Percentiles rank a stretch among this genome's conserved stretches.
Conservation (phyloP, 805 yeast species). For the Yamadazyma paraphyllophila region DNA sequence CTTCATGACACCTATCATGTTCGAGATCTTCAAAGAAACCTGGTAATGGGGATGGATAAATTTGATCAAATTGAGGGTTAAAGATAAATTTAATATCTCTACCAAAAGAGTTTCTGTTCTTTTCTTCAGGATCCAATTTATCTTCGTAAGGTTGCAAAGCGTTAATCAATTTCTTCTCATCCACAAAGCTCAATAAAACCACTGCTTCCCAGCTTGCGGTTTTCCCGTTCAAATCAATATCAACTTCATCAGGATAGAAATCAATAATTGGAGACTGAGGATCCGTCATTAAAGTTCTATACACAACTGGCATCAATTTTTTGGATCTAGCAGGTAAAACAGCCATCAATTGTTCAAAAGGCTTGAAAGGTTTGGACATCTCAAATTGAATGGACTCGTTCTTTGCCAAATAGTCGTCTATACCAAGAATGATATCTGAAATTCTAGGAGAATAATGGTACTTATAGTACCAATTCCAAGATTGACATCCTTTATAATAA, state of each 20-base stretch:
- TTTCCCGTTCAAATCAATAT: slow-evolving; percentile 89
- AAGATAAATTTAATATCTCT: slow-evolving; percentile 61
- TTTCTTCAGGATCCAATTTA: slow-evolving; percentile 67
- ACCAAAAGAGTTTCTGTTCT: slow-evolving; percentile 72
- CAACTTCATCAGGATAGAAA: slow-evolving; percentile 87
- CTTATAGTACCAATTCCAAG: slow-evolving; percentile 94
- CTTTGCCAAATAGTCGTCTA: slow-evolving; percentile 47
- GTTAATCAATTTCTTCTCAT: slow-evolving; percentile 66
- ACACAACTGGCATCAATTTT: slow-evolving; percentile 70
- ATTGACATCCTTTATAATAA: slow-evolving; percentile 85
- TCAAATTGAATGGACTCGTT: slow-evolving; percentile 47
- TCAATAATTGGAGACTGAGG: slow-evolving; percentile 82
- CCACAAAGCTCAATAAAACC: slow-evolving; percentile 88
- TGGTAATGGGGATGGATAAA: slow-evolving; percentile 74
- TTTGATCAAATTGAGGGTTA: slow-evolving; percentile 70
- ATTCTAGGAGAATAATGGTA: slow-evolving; percentile 95
- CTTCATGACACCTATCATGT: slow-evolving; percentile 75
- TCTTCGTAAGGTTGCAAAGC: slow-evolving; percentile 69
- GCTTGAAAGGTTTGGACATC: slow-evolving; percentile 76
- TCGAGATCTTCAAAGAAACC: slow-evolving; percentile 75
- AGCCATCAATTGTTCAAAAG: slow-evolving; percentile 96
- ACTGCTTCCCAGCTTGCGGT: slow-evolving; percentile 98
- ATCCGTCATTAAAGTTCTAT: slow-evolving; percentile 83
- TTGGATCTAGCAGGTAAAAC: slow-evolving; percentile 93
- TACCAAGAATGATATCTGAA: slow-evolving; percentile 76